Percentiles rank a stretch among this genome's conserved stretches.
Evolutionary conservation across 805 yeast species (phyloP).

Genomic region (Zygosaccharomyces pseudorouxii): DNA sequence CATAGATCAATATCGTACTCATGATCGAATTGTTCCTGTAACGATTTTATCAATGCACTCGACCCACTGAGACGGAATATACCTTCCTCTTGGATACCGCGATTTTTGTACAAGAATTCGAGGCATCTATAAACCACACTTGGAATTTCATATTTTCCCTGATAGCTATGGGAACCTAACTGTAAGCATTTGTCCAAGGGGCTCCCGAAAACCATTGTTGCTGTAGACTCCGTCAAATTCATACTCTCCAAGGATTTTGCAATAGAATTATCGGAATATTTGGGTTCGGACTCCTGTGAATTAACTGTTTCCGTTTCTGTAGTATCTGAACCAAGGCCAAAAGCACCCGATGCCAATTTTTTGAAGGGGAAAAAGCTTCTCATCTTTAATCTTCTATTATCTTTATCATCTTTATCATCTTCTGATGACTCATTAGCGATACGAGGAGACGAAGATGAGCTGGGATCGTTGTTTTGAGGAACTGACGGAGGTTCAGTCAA

Average conservation of each 20-base stretch:
- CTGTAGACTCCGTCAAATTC: slow-evolving; percentile 22
- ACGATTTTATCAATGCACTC: slow-evolving; percentile 62
- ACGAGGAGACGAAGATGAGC: slow-evolving; percentile 14
- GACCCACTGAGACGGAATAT: slow-evolving; percentile 89
- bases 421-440: slow-evolving; percentile 15
- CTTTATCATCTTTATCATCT: slow-evolving; percentile 36
- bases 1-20: slow-evolving; percentile 65
- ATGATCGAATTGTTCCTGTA: slow-evolving; percentile 65
- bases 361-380: slow-evolving; percentile 59
- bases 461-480: slow-evolving; percentile 2
- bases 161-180: slow-evolving; percentile 44
- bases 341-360: slow-evolving; percentile 25
- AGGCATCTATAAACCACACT: slow-evolving; percentile 73
- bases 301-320: slow-evolving; percentile 6
- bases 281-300: slow-evolving; percentile 11
- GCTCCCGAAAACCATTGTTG: slow-evolving; percentile 60
- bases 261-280: slow-evolving; percentile 22
- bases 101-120: slow-evolving; percentile 56
- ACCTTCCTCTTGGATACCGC: slow-evolving; percentile 85
- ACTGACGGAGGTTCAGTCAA: slow-evolving; percentile 6
- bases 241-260: slow-evolving; percentile 32
- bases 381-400: slow-evolving; percentile 46
- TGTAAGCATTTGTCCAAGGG: slow-evolving; percentile 49
- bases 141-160: slow-evolving; percentile 47
- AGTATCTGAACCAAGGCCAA: slow-evolving; percentile 11